Base-by-base conservation (phyloP, 345 rosid genomes). In the Camelina hispida region DNA sequence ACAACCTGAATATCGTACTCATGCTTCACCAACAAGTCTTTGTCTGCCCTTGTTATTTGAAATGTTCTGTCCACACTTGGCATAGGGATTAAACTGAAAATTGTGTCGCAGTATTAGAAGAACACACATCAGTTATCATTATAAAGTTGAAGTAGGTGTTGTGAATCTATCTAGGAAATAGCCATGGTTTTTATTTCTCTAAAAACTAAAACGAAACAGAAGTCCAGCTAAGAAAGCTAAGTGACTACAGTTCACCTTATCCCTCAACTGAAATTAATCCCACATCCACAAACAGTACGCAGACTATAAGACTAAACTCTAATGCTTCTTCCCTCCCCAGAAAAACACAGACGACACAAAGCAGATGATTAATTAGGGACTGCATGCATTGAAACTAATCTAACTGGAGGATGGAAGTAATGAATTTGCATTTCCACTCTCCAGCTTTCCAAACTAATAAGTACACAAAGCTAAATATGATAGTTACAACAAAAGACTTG, bases 1-100 rank as follows among this genome's bases (percentile, higher is more conserved):
- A 42, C 72, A 78, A 90, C 99, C 97, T 92, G 97, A 71, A 90
- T 73, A 81, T 90, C 96, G 74, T 80, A 81, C 46, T 90, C 97
- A 56, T 79, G 88, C 79, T 89, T 90, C 6, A 80, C 30, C 65
- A 95, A 20, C n/a, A 87, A 79, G 55, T 92, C 97, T 78, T 71
- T 92, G 72, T 90, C 85, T 42, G 84, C 83, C 83, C 89, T 89
- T 9, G 90, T 76, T 52, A 95, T 80, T 30, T 82, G 88, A 83
- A 92, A 92, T 72, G 91, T 78, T 75, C 75, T 89, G 75, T 92
- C 97, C 58, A 82, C 85, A 66, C 78, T 81, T 81, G 84, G 96
- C 56, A 88, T 52, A 34, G 96, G 91, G 78, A 73, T 92, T 68
- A 96, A 66, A 51, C 99, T 95, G 59, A 73, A 83, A 78, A 51